Evolutionary conservation across 805 yeast species (phyloP).

Genomic region (Isabelozyma rhagii): DNA sequence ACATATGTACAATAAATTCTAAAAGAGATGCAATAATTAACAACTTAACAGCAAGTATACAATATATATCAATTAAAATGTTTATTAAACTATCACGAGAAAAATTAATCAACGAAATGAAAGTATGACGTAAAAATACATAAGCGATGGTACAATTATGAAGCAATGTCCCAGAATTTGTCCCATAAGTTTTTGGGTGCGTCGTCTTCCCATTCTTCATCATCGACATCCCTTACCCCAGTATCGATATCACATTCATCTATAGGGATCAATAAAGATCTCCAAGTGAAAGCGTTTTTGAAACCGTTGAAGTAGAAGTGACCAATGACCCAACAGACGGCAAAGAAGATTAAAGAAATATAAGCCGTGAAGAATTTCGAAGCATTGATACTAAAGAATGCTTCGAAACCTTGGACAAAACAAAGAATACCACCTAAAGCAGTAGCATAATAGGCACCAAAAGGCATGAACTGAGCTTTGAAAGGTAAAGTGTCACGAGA

Average conservation of each 20-base stretch:
- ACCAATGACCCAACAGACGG: constrained; percentile 51
- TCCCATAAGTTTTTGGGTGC: constrained; percentile 53
- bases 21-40: no score
- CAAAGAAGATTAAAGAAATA: constrained; percentile 62
- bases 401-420: constrained; percentile 69
- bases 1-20: background rate
- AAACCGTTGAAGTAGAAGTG: constrained; percentile 50
- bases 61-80: no score
- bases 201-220: constrained; percentile 51
- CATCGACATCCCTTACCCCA: constrained; percentile 63
- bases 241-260: constrained; percentile 70
- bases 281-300: constrained; percentile 25
- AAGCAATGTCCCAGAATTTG: constrained; percentile 47
- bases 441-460: constrained; percentile 60
- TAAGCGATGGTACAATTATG: constrained; percentile 5
- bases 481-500: constrained; percentile 69
- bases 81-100: background rate
- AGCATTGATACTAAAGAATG: constrained; percentile 55
- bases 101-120: background rate
- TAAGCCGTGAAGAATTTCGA: constrained; percentile 66
- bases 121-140: background rate
- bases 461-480: constrained; percentile 72
- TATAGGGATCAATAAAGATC: constrained; percentile 42
- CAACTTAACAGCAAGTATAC: background rate
- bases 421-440: constrained; percentile 53